Conservation (phyloP, 1,139 yeast genomes). For the Dujonia santamariae region DNA sequence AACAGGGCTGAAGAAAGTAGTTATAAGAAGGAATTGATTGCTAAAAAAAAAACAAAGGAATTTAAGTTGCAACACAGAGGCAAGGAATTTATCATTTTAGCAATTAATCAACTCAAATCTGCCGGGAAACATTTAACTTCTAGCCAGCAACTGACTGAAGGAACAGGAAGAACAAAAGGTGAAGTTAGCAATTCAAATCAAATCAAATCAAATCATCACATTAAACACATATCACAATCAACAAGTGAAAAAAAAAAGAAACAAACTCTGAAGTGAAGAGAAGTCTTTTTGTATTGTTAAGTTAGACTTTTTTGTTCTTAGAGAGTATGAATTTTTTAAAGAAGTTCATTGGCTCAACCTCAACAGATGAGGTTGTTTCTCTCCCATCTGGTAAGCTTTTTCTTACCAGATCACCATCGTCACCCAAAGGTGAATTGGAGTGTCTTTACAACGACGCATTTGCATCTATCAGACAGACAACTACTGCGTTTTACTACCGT, state of each 20-base stretch:
- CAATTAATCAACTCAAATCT: no score
- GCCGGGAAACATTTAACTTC: no score
- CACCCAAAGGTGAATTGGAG: constrained; percentile 86
- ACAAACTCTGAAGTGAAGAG: background rate
- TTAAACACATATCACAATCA: no score
- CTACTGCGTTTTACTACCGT: constrained; percentile 65
- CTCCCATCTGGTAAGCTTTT: constrained; percentile 81
- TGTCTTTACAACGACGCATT: constrained; percentile 82
- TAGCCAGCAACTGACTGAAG: no score
- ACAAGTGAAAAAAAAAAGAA: no score
- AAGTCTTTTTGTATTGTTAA: background rate
- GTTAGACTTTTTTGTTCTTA: no score
- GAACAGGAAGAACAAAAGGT: background rate
- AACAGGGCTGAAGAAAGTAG: no score
- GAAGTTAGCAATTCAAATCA: background rate
- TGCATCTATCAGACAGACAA: constrained; percentile 66
- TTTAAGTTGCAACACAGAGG: no score
- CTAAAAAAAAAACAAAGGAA: no score
- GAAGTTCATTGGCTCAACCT: constrained; percentile 59
- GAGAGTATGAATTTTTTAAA: constrained; percentile 75
- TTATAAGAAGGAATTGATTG: no score
- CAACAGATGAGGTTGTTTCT: constrained; percentile 66
- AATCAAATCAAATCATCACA: no score
- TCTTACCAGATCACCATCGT: constrained; percentile 66
- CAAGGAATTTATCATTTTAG: no score